Conservation (phyloP, 1,284 basidiomycete genomes). For the Pascua guehoae region DNA sequence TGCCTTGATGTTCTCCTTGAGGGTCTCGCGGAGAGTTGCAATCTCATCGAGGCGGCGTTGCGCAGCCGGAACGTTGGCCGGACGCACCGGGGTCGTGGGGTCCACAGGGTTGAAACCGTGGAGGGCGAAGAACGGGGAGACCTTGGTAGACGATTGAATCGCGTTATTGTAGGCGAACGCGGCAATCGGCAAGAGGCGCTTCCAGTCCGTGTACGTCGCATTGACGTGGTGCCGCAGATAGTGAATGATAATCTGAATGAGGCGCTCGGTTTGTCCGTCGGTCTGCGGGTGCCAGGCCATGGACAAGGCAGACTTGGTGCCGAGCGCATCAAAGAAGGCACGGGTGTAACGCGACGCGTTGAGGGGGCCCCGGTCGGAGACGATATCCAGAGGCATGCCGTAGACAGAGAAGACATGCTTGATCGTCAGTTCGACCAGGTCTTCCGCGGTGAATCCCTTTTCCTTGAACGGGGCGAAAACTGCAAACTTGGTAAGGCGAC, state of each 20-base stretch:
- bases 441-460: neutral
- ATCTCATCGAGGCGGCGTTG: neutral
- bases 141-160: slow-evolving; percentile 36
- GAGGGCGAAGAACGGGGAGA: slow-evolving; percentile 51
- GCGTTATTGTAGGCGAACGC: slow-evolving; percentile 54
- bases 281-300: slow-evolving; percentile 31
- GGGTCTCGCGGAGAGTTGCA: neutral
- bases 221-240: slow-evolving; percentile 31
- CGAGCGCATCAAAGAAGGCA: neutral
- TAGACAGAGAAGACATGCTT: too few species aligned
- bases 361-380: too few species aligned
- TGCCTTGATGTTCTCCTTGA: neutral
- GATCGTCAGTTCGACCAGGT: neutral
- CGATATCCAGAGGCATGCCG: too few species aligned
- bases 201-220: slow-evolving; percentile 53
- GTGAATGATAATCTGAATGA: slow-evolving; percentile 24
- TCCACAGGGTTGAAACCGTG: slow-evolving; percentile 40
- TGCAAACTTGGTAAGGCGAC: slow-evolving; percentile 50
- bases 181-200: neutral
- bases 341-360: neutral
- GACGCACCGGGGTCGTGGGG: neutral
- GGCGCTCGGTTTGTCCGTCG: slow-evolving; percentile 27
- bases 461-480: slow-evolving; percentile 44
- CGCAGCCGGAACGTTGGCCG: neutral
- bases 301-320: slow-evolving; percentile 7